Base-by-base conservation (phyloP, 352 stramenopile genomes). In the Globisporangium orthogonon region DNA sequence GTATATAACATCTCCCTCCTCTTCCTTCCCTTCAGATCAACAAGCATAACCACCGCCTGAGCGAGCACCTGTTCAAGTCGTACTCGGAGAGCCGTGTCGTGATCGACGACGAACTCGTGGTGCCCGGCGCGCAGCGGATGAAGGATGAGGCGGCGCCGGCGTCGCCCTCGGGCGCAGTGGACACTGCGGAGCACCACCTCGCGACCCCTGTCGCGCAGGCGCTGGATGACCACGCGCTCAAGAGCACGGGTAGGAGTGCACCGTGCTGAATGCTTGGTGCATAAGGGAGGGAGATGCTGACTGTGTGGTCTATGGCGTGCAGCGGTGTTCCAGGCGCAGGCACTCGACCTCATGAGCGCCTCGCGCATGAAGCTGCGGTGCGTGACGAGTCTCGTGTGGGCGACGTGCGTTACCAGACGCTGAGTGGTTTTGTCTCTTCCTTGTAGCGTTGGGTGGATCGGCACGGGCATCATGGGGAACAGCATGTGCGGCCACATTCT, bases 401-500 rank as follows among this genome's bases (percentile, higher is more conserved):
- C 50, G 46, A 1, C 5, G 35, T 37, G 30, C 3, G 11, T 45
- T 43, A n/a, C 30, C 18, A 28, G 57, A 14, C 17, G 23, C 7
- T 39, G 47, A 10, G 14, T 30, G 56, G 29, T 64, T 31, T 18
- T 43, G 29, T 52, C 37, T 31, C 17, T 35, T 44, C 56, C 47
- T 31, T 45, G 33, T 17, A 87, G 83, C 53, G 73, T 96, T 9
- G 88, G 88, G 35, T 96, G 86, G 84, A 84, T 96, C 29, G 88
- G 86, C 58, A 86, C 71, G 1, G 86, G 86, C 5, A 91, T 95
- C 57, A 96, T 96, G 87, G 87, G 87, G 48, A 83, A 74, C 18
- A 94, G 79, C 66, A 97, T 97, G 88, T 95, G 85, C 44, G 60
- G 70, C 7, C 88, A 96, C 65, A 74, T 97, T 50, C 67, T 97